Evolutionary conservation across 495 filamentous ascomycete species (phyloP).

Genomic region (Talaromyces ruber): DNA sequence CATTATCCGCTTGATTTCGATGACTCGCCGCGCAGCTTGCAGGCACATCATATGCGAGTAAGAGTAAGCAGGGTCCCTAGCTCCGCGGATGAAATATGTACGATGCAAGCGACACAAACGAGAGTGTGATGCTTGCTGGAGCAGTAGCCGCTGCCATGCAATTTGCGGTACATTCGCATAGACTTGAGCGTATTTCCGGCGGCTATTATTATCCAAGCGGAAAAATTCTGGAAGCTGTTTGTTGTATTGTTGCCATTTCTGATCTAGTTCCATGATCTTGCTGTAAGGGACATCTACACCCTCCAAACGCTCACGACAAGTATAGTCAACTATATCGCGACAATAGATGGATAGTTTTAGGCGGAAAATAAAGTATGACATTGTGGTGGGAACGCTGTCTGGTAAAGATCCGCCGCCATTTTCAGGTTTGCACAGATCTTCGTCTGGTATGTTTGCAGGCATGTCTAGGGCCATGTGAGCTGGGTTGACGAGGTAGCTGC

Average conservation of each 20-base stretch:
- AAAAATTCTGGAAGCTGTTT: constrained; percentile 23
- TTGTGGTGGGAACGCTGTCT: constrained; percentile 24
- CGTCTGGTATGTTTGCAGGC: constrained; percentile 22
- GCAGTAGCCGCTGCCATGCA: constrained; percentile 29
- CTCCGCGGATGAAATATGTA: constrained; percentile 29
- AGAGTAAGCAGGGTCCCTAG: constrained; percentile 29
- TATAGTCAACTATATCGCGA: constrained; percentile 31
- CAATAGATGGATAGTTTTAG: constrained; percentile 31
- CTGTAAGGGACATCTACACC: constrained; percentile 26
- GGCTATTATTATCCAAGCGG: constrained; percentile 24
- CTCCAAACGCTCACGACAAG: constrained; percentile 18
- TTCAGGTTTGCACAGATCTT: constrained; percentile 7
- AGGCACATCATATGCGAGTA: constrained; percentile 37
- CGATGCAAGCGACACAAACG: constrained; percentile 37
- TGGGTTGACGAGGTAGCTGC: constrained; percentile 36
- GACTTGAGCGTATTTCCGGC: constrained; percentile 20
- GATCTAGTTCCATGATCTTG: constrained; percentile 25
- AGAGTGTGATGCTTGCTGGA: constrained; percentile 33
- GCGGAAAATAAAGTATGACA: constrained; percentile 35
- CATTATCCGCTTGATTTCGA: constrained; percentile 31
- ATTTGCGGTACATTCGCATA: constrained; percentile 27
- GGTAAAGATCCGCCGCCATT: constrained; percentile 3
- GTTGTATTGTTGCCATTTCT: constrained; percentile 21
- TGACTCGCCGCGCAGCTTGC: constrained; percentile 34
- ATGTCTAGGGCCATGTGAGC: constrained; percentile 33